Percentiles rank a stretch among this genome's conserved stretches.
Conservation (phyloP, 2,329 filamentous ascomycete genomes). For the Chrysosporium keratinophilum region DNA sequence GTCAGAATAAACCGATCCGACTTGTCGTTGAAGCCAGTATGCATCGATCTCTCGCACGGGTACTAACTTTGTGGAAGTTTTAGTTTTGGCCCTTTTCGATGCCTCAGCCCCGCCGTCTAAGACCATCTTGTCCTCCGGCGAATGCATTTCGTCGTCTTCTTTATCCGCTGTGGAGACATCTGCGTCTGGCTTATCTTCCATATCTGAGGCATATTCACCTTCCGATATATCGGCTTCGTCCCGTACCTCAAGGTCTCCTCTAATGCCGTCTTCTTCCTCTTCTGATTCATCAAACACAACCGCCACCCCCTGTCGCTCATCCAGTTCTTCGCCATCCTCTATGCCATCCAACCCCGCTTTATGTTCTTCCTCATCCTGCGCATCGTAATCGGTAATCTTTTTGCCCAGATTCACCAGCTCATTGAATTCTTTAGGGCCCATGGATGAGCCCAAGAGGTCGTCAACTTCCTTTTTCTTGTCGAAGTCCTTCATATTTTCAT, state of each 20-base stretch:
- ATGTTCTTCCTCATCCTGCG: conserved; percentile 78
- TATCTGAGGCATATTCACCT: conserved; percentile 59
- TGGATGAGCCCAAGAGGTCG: conserved; percentile 72
- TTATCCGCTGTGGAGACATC: conserved; percentile 42
- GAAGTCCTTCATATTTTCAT: conserved; percentile 90
- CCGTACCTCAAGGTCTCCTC: conserved; percentile 71
- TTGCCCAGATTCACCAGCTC: conserved; percentile 93
- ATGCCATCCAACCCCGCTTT: conserved; percentile 48
- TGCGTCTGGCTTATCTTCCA: conserved; percentile 47
- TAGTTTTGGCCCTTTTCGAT: conserved; percentile 38
- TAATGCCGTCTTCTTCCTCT: conserved; percentile 68
- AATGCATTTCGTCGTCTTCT: conserved; percentile 38
- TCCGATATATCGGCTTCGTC: conserved; percentile 71
- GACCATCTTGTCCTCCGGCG: conserved; percentile 59
- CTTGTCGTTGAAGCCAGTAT: conserved; percentile 91
- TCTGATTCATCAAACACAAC: conserved; percentile 94
- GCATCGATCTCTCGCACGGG: conserved; percentile 87
- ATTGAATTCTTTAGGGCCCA: conserved; percentile 88
- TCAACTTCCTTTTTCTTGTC: conserved; percentile 98
- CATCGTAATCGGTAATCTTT: conserved; percentile 97
- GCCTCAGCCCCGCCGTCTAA: conserved; percentile 55
- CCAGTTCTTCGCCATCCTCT: conserved; percentile 63
- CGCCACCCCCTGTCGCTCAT: conserved; percentile 90
- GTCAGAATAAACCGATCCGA: conserved; percentile 78
- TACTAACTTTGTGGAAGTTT: conserved; percentile 49